A percentile compares a stretch with the other conserved stretches of the same genome.
Evolutionary conservation across 257 asterid genomes (phyloP).

Genomic region (Scutellaria galericulata): DNA sequence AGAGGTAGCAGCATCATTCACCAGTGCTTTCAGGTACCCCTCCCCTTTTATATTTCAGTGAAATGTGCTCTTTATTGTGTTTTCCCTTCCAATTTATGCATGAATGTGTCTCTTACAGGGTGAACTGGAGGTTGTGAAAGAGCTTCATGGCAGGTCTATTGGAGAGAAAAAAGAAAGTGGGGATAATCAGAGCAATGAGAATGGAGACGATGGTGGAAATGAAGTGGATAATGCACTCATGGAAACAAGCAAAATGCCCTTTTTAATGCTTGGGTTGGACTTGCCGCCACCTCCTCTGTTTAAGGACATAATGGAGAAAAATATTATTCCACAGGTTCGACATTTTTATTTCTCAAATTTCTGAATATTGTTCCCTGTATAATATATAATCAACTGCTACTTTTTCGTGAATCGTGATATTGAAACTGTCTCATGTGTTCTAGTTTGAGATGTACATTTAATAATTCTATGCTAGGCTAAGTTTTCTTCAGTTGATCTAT

Average conservation of each 20-base stretch:
- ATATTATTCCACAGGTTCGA: conserved; percentile 93
- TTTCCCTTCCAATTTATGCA: conserved; percentile 18
- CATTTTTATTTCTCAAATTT: conserved; percentile 1
- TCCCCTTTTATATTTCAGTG: not conserved
- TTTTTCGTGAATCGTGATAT: conserved; percentile 22
- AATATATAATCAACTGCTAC: not conserved
- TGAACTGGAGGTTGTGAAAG: conserved; percentile 90
- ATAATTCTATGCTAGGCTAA: not conserved
- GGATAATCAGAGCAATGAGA: conserved; percentile 38
- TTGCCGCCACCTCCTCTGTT: conserved; percentile 98
- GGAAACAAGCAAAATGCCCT: conserved; percentile 83
- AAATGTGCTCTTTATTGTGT: conserved; percentile 6
- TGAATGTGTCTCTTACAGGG: conserved; percentile 58
- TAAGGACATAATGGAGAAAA: conserved; percentile 94
- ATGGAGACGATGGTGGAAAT: conserved; percentile 49
- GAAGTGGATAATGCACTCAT: conserved; percentile 39
- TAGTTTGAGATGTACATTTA: conserved; percentile 27
- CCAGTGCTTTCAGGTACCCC: conserved; percentile 87
- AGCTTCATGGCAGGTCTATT: conserved; percentile 53
- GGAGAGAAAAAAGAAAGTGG: conserved; percentile 51
- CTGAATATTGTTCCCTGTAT: conserved; percentile 24
- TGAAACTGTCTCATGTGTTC: conserved; percentile 1
- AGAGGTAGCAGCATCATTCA: conserved; percentile 80
- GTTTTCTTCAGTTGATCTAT: not conserved
- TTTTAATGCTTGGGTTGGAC: conserved; percentile 95